Evolutionary conservation across 2,329 filamentous ascomycete species (phyloP), one percentile per base, ranked within the genome.

Genomic region (Phialophora macrospora): DNA sequence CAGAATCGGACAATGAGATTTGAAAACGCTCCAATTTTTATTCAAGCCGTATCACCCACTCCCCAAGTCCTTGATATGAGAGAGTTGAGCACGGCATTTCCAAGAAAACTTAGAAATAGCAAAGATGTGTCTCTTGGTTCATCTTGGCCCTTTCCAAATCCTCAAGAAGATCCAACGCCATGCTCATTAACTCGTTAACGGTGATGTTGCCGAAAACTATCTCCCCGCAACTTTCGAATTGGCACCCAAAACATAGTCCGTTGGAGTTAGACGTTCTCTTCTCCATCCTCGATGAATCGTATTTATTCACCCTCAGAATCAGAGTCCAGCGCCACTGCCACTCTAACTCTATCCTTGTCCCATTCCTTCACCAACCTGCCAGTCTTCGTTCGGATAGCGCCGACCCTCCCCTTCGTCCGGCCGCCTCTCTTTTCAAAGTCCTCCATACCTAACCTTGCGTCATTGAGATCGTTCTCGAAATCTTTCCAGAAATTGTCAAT

Each of bases 391-490:
- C 66, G 67, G 41, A 70, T 62, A 1, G 64, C 69, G 24, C 66
- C 62, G 60, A 73, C 62, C 38, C 70, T 28, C 55, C 67, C 62
- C 49, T 64, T 69, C 17, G 67, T 61, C 30, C 67, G 62, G 14
- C 68, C 64, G 51, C 73, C 64, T 55, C 65, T 68, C 52, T 60
- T 64, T 6, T 66, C 67, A 55, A 49, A 70, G 57, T 71, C 72
- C 51, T 71, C 80, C 77, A 82, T 81, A 20, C 78, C 74, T 66
- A 84, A 80, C 71, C 86, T 80, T 11, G 87, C 88, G 52, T 79
- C 75, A 71, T 89, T 84, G 26, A 91, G 78, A 68, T 83, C 86
- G 1, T 81, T 78, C 75, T 88, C 88, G 71, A 92, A 93, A 61
- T 89, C 84, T 9, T 79, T 77, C 76, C 88, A 92, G 14, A 94